Evolutionary conservation across 148 eudicot genomes (phyloP), one percentile per base, ranked within the genome.

Genomic region (Rhododendron griersonianum): DNA sequence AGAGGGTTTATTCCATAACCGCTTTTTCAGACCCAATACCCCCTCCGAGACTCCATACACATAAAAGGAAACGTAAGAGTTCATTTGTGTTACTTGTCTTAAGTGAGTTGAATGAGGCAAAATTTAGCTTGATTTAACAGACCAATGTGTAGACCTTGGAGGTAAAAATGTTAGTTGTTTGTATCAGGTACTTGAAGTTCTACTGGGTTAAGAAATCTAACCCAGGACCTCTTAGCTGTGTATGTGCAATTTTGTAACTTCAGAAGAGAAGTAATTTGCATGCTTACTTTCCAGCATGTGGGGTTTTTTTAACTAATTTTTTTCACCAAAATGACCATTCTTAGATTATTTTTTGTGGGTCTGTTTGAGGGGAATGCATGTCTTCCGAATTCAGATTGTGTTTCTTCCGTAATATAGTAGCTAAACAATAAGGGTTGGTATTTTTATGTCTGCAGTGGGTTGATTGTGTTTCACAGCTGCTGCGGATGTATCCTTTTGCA

Each of bases 401-500:
- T 73, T 39, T 75, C 63, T 78, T 51, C 19, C 2, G 7, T 59
- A 13, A 18, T 37, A 41, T 82, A n/a, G 18, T 86, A 30, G 75
- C 30, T 69, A 4, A 69, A 69, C 75, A 13, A 28, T 1, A 30
- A 10, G 50, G 80, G 57, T 55, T 63, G 41, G 30, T 83, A 15
- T 88, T 74, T 86, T 78, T 30, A 86, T 81, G 81, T 76, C 65
- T 90, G 89, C 96, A 97, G 99, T 97, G 99, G 99, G 90, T 97
- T 88, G 99, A 97, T 90, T 95, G 99, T 90, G 92, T 97, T 87
- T 91, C 99, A 53, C 99, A 97, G 84, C 87, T 97, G 89, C 84
- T 95, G 89, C 92, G 99, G 89, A 94, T 95, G 95, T 95, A 98
- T 89, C 99, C 99, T 80, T 92, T 91, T 82, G 99, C 99, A 45